Conservation (phyloP, 331 rosid genomes). For the Rhamnella rubrinervis region DNA sequence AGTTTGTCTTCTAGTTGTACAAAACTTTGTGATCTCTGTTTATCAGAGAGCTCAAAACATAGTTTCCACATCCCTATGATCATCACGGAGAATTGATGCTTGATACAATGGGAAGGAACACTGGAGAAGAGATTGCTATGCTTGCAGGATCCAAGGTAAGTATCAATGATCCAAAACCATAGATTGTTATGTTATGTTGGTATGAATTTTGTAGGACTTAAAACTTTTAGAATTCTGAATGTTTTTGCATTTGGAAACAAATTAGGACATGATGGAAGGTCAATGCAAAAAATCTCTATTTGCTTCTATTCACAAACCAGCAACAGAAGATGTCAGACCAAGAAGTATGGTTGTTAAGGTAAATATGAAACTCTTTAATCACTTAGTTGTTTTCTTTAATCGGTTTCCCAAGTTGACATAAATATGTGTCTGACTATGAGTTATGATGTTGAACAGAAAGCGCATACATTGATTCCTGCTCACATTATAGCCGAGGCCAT, state of each 20-base stretch:
- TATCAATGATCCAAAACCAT: constrained; percentile 16
- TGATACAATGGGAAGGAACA: constrained; percentile 59
- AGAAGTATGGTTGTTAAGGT: constrained; percentile 55
- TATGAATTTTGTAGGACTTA: background rate
- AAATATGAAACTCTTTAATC: background rate
- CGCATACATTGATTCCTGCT: constrained; percentile 43
- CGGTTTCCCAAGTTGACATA: background rate
- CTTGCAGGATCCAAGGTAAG: constrained; percentile 52
- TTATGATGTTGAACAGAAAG: constrained; percentile 34
- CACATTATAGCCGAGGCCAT: constrained; percentile 52
- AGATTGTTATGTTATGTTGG: background rate
- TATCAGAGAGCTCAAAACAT: background rate
- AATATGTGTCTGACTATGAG: background rate
- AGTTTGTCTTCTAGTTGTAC: constrained; percentile 9
- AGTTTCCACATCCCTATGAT: constrained; percentile 26
- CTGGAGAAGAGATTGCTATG: constrained; percentile 33
- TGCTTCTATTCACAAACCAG: constrained; percentile 35
- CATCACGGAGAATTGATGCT: constrained; percentile 23
- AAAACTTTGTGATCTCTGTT: constrained; percentile 17
- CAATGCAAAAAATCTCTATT: constrained; percentile 31
- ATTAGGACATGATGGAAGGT: constrained; percentile 35
- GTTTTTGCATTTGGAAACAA: constrained; percentile 16
- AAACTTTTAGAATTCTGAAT: constrained; percentile 15
- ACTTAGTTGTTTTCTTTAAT: background rate
- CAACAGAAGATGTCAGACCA: constrained; percentile 39